Evolutionary conservation across 2,329 filamentous ascomycete species (phyloP).

Genomic region (Falciphora oryzae): DNA sequence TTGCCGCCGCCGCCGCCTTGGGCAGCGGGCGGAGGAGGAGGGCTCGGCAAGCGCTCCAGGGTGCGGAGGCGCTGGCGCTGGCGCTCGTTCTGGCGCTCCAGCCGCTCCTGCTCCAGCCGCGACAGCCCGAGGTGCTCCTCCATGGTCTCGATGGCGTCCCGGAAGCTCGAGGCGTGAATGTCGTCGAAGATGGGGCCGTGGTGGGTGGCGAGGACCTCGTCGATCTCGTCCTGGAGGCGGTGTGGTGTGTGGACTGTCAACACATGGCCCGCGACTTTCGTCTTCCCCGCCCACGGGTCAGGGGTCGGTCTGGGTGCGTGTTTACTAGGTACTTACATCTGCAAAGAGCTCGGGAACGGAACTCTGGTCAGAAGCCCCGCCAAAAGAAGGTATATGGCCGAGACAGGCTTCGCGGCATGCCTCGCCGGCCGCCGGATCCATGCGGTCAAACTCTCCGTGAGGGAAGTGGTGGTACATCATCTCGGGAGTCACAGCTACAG

Average conservation of each 20-base stretch:
- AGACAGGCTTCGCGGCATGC: conserved; percentile 18
- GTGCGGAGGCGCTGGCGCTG: conserved; percentile 5
- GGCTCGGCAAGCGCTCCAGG: conserved; percentile 1
- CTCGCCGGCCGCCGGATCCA: conserved; percentile 24
- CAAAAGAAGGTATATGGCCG: conserved; percentile 13
- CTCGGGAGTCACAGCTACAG: conserved; percentile 17
- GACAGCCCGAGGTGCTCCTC: conserved; percentile 7
- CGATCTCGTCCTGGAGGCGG: conserved; percentile 11
- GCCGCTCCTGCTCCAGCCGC: background rate
- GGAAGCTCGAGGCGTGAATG: conserved; percentile 10
- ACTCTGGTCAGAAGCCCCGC: background rate
- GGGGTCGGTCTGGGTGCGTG: background rate
- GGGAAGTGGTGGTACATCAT: conserved; percentile 15
- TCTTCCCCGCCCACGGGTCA: background rate
- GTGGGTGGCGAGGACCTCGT: conserved; percentile 15
- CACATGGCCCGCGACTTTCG: background rate
- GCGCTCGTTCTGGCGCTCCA: conserved; percentile 7
- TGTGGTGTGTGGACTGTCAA: background rate
- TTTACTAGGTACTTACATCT: background rate
- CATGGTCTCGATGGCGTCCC: conserved; percentile 10
- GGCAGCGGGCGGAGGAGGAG: conserved; percentile 1
- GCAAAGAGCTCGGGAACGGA: conserved; percentile 8
- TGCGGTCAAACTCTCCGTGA: conserved; percentile 23
- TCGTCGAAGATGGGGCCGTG: conserved; percentile 10
- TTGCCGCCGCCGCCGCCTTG: background rate